Percentiles rank a stretch among this genome's conserved stretches.
These are phyloP conservation scores for Novymonas esmeraldas DNA, from an alignment of 208 protist genomes.

Conservation along the genomic window DNA sequence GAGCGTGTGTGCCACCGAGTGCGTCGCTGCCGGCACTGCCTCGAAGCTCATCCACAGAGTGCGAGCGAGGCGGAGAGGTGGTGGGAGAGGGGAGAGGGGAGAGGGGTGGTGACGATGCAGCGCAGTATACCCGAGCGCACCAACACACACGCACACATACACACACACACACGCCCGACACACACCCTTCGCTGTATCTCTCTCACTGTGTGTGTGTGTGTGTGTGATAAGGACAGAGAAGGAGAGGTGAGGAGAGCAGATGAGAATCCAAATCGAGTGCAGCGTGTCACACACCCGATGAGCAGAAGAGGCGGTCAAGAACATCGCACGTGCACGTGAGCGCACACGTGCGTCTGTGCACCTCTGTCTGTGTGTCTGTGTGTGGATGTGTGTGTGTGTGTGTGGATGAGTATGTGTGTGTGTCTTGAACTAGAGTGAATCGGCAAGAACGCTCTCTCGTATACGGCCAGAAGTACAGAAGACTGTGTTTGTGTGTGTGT, in stretches of 20 bases:
- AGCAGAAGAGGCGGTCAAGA: neutral
- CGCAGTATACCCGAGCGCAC: too few relatives aligned
- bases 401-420: neutral
- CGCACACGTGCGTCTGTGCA: neutral
- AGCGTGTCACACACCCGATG: too few relatives aligned
- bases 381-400: neutral
- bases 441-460: neutral
- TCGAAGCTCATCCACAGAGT: constrained; percentile 19
- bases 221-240: neutral
- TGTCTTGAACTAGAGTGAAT: neutral
- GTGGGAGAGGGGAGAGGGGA: neutral
- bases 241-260: neutral
- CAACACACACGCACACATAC: neutral
- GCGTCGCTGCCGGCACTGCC: constrained; percentile 3
- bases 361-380: neutral
- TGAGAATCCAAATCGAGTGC: neutral
- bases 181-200: neutral
- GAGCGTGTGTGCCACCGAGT: neutral
- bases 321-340: neutral
- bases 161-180: neutral
- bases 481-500: too few relatives aligned
- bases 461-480: too few relatives aligned
- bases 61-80: neutral
- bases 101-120: neutral
- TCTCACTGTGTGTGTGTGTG: neutral